phyloP scores from a whole-genome alignment of 306 rosid species.

The Cicer judaicum region DNA sequence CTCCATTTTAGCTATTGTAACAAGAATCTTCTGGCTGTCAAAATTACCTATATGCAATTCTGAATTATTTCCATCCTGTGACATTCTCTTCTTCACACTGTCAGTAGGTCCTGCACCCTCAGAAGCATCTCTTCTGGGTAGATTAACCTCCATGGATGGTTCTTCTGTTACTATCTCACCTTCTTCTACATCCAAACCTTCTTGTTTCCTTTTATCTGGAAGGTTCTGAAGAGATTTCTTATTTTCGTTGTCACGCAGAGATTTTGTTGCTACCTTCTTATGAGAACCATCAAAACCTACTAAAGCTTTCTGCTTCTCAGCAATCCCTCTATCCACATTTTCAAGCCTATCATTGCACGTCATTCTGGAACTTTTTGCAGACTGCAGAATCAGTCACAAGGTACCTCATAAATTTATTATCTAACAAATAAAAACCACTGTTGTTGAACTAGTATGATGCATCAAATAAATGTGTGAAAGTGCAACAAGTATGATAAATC shows the following conservation, averaged over 20 bases:
- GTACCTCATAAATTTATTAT: constrained; percentile 44
- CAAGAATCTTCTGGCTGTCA: constrained; percentile 66
- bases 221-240: constrained; percentile 45
- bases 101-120: constrained; percentile 35
- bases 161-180: constrained; percentile 64
- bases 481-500: constrained; percentile 19
- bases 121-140: constrained; percentile 46
- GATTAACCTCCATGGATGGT: constrained; percentile 30
- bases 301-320: constrained; percentile 45
- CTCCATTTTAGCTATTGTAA: constrained; percentile 76
- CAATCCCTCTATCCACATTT: constrained; percentile 48
- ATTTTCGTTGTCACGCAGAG: constrained; percentile 28
- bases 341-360: constrained; percentile 46
- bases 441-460: constrained; percentile 30
- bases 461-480: constrained; percentile 24
- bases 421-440: constrained; percentile 18
- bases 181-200: constrained; percentile 57
- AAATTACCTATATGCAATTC: constrained; percentile 32
- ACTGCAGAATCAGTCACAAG: constrained; percentile 63
- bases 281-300: constrained; percentile 44
- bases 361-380: constrained; percentile 51
- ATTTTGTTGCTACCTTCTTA: constrained; percentile 40
- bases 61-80: constrained; percentile 37
- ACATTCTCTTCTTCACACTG: constrained; percentile 38
- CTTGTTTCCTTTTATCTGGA: constrained; percentile 46